These are phyloP conservation scores for Saturnispora zaruensis DNA, from an alignment of 805 yeast genomes.

Conservation along the genomic window DNA sequence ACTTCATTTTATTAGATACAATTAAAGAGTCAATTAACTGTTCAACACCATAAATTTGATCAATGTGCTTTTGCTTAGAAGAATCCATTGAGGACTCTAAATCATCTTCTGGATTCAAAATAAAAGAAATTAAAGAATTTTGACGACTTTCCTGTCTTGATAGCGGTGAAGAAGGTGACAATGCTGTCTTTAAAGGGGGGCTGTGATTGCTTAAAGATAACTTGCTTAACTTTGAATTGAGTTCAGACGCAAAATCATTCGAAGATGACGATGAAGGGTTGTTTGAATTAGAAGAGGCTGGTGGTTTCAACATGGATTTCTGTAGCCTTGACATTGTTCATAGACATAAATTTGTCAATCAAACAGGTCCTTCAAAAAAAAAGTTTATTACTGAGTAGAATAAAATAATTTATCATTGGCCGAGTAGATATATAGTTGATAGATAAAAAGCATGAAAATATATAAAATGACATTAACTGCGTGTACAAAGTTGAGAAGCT, in stretches of 20 bases:
- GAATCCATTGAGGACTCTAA: neutral
- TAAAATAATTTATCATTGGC: neutral
- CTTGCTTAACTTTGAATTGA: conserved; percentile 6
- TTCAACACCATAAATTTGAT: conserved; percentile 28
- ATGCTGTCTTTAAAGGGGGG: neutral
- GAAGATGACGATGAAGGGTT: neutral
- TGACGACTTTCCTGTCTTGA: conserved; percentile 23
- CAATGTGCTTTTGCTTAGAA: neutral
- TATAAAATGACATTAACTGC: neutral
- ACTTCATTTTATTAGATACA: conserved; percentile 29
- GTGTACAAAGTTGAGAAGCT: neutral
- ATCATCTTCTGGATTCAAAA: conserved; percentile 16
- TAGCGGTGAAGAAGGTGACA: conserved; percentile 9
- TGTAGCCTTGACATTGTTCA: conserved; percentile 12
- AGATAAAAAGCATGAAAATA: neutral
- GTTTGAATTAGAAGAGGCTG: neutral
- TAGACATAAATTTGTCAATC: neutral
- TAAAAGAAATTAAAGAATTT: conserved; percentile 20
- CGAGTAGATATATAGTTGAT: neutral
- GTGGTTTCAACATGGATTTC: conserved; percentile 7
- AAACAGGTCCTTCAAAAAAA: neutral
- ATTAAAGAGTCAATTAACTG: conserved; percentile 34
- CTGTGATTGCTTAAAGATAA: conserved; percentile 1
- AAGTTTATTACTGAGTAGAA: neutral
- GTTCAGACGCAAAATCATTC: conserved; percentile 6